Conservation (phyloP, 2,329 filamentous ascomycete genomes). For the Zymoseptoria pseudotritici region DNA sequence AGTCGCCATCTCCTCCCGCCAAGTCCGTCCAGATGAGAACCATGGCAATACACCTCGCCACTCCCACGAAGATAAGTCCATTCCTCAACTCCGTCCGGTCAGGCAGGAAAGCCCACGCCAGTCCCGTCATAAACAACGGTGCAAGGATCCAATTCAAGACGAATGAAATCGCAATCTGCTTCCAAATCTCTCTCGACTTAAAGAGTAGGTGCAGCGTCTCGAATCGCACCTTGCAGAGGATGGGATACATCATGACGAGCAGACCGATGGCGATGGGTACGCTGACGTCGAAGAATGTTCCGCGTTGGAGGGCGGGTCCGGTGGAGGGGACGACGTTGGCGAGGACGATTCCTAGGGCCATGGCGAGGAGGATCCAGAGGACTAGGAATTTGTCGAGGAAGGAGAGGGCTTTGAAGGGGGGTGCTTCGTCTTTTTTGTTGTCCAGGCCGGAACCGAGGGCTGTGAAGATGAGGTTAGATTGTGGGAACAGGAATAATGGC, state of each 20-base stretch:
- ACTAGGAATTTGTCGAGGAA: slow-evolving; percentile 41
- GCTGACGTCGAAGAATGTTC: slow-evolving; percentile 64
- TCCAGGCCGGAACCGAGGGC: slow-evolving; percentile 48
- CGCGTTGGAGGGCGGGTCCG: slow-evolving; percentile 57
- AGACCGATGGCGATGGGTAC: slow-evolving; percentile 63
- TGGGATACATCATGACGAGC: slow-evolving; percentile 91
- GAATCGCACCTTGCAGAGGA: slow-evolving; percentile 77
- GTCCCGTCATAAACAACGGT: slow-evolving; percentile 69
- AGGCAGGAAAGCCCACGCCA: slow-evolving; percentile 57
- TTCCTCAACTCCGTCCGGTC: slow-evolving; percentile 44
- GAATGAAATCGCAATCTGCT: slow-evolving; percentile 69
- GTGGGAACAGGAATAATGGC: not conserved
- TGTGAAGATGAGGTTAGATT: slow-evolving; percentile 32
- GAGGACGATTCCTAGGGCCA: slow-evolving; percentile 66
- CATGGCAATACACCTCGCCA: slow-evolving; percentile 87
- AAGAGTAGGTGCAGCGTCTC: slow-evolving; percentile 66
- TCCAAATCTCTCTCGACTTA: slow-evolving; percentile 57
- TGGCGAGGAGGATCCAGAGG: slow-evolving; percentile 67
- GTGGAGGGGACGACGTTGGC: slow-evolving; percentile 65
- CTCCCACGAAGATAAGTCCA: slow-evolving; percentile 71
- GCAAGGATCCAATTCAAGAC: slow-evolving; percentile 77
- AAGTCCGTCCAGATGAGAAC: slow-evolving; percentile 72
- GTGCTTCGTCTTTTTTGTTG: slow-evolving; percentile 29
- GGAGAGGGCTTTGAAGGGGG: slow-evolving; percentile 34
- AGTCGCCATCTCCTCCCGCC: slow-evolving; percentile 69